phyloP scores from a whole-genome alignment of 2,329 filamentous ascomycete species.

The Trichoderma asperellum region DNA sequence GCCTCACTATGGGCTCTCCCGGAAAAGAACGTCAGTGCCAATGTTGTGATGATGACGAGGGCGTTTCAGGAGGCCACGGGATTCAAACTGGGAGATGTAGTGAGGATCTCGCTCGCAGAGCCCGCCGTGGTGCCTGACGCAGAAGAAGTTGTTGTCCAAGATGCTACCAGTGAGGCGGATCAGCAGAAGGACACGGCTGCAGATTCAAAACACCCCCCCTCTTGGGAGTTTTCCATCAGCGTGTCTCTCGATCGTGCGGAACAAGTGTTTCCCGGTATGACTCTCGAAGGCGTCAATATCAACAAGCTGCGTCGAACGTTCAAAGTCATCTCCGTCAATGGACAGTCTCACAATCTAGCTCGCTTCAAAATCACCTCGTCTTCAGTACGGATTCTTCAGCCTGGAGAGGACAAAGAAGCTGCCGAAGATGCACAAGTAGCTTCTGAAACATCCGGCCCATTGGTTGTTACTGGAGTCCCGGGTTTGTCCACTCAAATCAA shows the following conservation, averaged over 20 bases:
- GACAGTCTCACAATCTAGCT: conserved; percentile 49
- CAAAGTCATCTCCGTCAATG: conserved; percentile 60
- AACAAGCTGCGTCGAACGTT: conserved; percentile 51
- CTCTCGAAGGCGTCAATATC: conserved; percentile 62
- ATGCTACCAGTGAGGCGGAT: conserved; percentile 49
- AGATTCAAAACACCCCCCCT: conserved; percentile 36
- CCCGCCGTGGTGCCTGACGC: conserved; percentile 53
- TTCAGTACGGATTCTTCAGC: conserved; percentile 44
- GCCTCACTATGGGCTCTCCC: conserved; percentile 56
- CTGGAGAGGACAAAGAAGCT: conserved; percentile 35
- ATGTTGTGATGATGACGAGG: conserved; percentile 73
- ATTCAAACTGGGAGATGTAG: conserved; percentile 71
- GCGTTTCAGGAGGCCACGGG: conserved; percentile 72
- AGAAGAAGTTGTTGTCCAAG: conserved; percentile 62
- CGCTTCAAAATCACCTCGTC: conserved; percentile 48
- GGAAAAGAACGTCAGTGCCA: conserved; percentile 66
- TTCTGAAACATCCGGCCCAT: conserved; percentile 37
- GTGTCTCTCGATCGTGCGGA: conserved; percentile 60
- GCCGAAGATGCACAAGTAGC: background rate
- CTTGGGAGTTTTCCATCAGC: conserved; percentile 46
- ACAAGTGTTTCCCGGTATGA: conserved; percentile 69
- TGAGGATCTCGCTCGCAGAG: conserved; percentile 61
- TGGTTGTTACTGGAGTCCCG: conserved; percentile 62
- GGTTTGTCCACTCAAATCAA: conserved; percentile 68
- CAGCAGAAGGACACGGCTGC: conserved; percentile 33